phyloP scores from a whole-genome alignment of 345 rosid species.

The Salix dunnii region DNA sequence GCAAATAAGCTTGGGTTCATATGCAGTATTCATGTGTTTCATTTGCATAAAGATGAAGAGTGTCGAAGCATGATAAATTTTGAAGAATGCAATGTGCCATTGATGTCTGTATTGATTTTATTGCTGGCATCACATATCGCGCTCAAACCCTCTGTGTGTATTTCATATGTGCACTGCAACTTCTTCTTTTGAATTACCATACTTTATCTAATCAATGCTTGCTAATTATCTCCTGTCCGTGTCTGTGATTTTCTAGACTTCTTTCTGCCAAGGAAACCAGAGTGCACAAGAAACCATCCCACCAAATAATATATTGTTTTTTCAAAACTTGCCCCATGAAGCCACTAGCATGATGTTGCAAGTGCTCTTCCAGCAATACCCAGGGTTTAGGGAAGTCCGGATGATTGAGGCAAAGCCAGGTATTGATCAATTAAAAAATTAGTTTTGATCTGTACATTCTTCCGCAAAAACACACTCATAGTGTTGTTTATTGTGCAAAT shows the following conservation, averaged over 20 bases:
- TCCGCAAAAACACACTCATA: no score
- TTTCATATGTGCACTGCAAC: neutral
- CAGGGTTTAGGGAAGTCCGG: constrained; percentile 88
- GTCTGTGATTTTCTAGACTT: constrained; percentile 37
- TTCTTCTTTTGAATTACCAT: neutral
- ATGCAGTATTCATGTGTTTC: neutral
- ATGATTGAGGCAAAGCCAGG: constrained; percentile 94
- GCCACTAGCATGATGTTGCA: constrained; percentile 85
- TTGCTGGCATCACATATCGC: neutral
- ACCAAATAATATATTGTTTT: constrained; percentile 79
- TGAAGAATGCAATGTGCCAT: neutral
- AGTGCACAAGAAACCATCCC: constrained; percentile 53
- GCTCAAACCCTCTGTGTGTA: neutral
- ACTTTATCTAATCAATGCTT: neutral
- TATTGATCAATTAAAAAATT: no score
- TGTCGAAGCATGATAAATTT: neutral
- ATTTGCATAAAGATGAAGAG: neutral
- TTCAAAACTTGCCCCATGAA: constrained; percentile 86
- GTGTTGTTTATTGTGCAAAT: no score
- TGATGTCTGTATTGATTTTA: neutral
- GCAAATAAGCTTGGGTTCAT: neutral
- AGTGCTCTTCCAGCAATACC: constrained; percentile 68
- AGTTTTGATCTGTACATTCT: no score
- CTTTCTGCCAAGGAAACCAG: constrained; percentile 46
- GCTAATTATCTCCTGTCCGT: neutral